These are phyloP conservation scores for Diutina rugosa DNA, from an alignment of 1,139 yeast genomes.

Conservation along the genomic window DNA sequence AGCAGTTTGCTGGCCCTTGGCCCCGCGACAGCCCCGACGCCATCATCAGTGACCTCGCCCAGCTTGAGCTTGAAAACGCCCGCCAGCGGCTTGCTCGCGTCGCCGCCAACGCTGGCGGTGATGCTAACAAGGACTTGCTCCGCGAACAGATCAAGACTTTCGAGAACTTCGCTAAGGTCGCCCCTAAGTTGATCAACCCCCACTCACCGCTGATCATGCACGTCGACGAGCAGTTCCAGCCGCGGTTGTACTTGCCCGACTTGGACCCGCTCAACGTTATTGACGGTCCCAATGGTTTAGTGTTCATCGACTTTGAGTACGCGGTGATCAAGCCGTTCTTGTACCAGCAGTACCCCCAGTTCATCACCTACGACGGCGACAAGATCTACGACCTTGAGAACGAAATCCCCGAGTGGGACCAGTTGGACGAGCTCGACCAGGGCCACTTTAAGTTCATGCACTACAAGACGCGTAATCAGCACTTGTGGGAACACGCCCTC, in stretches of 20 bases:
- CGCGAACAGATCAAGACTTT: constrained; percentile 43
- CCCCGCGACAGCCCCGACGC: constrained; percentile 40
- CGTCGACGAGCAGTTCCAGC: constrained; percentile 48
- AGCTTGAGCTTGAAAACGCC: constrained; percentile 53
- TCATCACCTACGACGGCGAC: constrained; percentile 79
- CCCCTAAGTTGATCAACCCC: constrained; percentile 42
- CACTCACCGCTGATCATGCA: constrained; percentile 42
- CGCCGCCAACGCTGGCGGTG: constrained; percentile 37
- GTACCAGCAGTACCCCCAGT: constrained; percentile 65
- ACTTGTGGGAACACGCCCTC: constrained; percentile 70
- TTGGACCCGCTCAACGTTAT: constrained; percentile 84
- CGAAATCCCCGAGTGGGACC: constrained; percentile 60
- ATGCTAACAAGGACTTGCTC: constrained; percentile 24
- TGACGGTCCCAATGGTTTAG: constrained; percentile 7
- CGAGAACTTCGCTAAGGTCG: constrained; percentile 40
- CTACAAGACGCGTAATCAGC: constrained; percentile 82
- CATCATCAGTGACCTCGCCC: constrained; percentile 50
- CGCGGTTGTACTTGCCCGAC: constrained; percentile 71
- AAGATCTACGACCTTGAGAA: constrained; percentile 64
- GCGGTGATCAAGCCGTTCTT: constrained; percentile 71
- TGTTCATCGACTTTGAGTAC: constrained; percentile 72
- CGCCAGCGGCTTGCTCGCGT: constrained; percentile 36
- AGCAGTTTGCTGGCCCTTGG: constrained; percentile 67
- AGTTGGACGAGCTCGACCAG: constrained; percentile 58
- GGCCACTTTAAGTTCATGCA: constrained; percentile 78